A percentile compares a stretch with the other conserved stretches of the same genome.
These are phyloP conservation scores for Sordaria brevicollis DNA, from an alignment of 495 filamentous ascomycete species.

Conservation along the genomic window DNA sequence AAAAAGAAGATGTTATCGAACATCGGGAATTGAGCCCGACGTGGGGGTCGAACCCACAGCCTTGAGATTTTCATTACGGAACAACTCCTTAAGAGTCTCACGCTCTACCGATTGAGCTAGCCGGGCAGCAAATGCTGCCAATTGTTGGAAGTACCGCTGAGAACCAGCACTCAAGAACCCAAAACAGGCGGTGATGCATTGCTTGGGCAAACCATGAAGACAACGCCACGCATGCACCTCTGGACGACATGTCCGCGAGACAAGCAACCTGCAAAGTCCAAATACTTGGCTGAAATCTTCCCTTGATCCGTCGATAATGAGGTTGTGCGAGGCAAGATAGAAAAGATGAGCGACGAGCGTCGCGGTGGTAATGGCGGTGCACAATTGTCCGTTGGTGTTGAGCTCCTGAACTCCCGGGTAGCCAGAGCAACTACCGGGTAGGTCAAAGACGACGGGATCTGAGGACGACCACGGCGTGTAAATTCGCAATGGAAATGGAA, in stretches of 20 bases:
- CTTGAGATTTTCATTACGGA: too few relatives aligned
- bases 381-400: background rate
- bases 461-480: background rate
- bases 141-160: background rate
- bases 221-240: background rate
- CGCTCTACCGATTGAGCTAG: constrained; percentile 69
- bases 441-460: background rate
- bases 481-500: background rate
- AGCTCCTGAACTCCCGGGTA: background rate
- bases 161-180: background rate
- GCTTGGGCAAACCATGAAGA: background rate
- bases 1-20: background rate
- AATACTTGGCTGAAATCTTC: too few relatives aligned
- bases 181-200: background rate
- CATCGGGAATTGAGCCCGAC: background rate
- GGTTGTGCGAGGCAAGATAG: background rate
- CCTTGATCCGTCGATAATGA: background rate
- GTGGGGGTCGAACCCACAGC: background rate
- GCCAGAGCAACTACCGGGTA: background rate
- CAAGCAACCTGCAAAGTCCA: too few relatives aligned
- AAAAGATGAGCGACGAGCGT: background rate
- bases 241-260: too few relatives aligned
- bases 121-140: constrained; percentile 10
- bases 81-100: constrained; percentile 71
- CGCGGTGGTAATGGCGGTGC: background rate